Evolutionary conservation across 192 early-diverging fungal species (phyloP).

Genomic region (Backusella mclennaniae): DNA sequence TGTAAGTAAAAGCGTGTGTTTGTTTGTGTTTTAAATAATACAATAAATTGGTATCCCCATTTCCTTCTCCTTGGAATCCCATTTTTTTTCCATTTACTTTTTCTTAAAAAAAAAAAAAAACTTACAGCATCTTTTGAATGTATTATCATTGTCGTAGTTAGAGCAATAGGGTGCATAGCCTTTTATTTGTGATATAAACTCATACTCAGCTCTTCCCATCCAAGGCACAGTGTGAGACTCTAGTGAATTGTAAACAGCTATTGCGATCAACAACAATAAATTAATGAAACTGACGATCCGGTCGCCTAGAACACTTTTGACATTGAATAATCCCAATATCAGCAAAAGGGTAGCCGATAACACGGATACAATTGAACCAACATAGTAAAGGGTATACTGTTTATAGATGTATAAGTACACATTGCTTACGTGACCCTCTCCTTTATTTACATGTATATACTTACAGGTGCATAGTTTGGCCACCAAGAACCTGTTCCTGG

Average conservation of each 20-base stretch:
- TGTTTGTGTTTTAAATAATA: neutral
- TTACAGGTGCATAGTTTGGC: constrained; percentile 15
- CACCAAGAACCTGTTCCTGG: constrained; percentile 9
- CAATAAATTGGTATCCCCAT: neutral
- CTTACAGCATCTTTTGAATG: constrained; percentile 15
- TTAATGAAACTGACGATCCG: neutral
- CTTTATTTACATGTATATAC: neutral
- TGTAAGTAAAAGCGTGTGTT: neutral
- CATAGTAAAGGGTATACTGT: constrained; percentile 18
- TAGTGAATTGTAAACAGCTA: constrained; percentile 8
- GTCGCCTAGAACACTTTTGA: neutral
- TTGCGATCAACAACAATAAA: neutral
- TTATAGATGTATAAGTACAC: neutral
- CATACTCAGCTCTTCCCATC: neutral
- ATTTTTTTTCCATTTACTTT: neutral
- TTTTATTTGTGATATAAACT: neutral
- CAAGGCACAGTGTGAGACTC: constrained; percentile 5
- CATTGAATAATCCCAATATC: neutral
- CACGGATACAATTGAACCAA: constrained; percentile 10
- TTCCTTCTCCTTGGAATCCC: neutral
- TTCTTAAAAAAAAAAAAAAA: neutral
- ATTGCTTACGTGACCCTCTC: neutral
- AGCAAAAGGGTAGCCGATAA: neutral
- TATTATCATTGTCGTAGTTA: neutral
- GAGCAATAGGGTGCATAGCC: constrained; percentile 11